Evolutionary conservation across 306 rosid species (phyloP).

Genomic region (Prunus armeniaca): DNA sequence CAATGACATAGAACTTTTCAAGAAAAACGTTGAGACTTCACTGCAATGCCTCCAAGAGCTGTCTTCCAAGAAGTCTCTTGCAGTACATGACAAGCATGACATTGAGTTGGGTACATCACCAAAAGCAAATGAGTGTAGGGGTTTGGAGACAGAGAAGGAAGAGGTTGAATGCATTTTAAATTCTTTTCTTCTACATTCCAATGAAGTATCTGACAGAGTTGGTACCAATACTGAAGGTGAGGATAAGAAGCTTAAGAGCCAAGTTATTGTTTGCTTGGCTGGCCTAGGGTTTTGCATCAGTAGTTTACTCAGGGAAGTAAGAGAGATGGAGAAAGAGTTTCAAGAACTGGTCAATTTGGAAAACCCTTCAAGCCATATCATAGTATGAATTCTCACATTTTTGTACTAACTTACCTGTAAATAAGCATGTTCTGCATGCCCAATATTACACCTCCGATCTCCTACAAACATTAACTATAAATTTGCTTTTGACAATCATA

Average conservation of each 20-base stretch:
- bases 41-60: slow-evolving; percentile 32
- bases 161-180: slow-evolving; percentile 39
- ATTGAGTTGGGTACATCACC: slow-evolving; percentile 38
- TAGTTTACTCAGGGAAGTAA: slow-evolving; percentile 48
- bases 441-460: background rate
- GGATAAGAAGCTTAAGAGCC: slow-evolving; percentile 36
- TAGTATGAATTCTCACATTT: slow-evolving; percentile 26
- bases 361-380: slow-evolving; percentile 47
- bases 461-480: background rate
- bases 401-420: background rate
- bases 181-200: slow-evolving; percentile 45
- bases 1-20: slow-evolving; percentile 41
- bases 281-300: slow-evolving; percentile 64
- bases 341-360: slow-evolving; percentile 54
- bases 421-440: background rate
- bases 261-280: slow-evolving; percentile 47
- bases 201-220: slow-evolving; percentile 35
- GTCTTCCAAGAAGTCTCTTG: slow-evolving; percentile 31
- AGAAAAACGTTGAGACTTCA: slow-evolving; percentile 30
- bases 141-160: slow-evolving; percentile 27
- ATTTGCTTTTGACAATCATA: background rate
- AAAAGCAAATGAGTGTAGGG: slow-evolving; percentile 15
- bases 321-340: slow-evolving; percentile 47
- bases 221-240: slow-evolving; percentile 27
- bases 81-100: slow-evolving; percentile 34